These are phyloP conservation scores for Metschnikowia amazonensis DNA, from an alignment of 805 yeast species.

Conservation along the genomic window DNA sequence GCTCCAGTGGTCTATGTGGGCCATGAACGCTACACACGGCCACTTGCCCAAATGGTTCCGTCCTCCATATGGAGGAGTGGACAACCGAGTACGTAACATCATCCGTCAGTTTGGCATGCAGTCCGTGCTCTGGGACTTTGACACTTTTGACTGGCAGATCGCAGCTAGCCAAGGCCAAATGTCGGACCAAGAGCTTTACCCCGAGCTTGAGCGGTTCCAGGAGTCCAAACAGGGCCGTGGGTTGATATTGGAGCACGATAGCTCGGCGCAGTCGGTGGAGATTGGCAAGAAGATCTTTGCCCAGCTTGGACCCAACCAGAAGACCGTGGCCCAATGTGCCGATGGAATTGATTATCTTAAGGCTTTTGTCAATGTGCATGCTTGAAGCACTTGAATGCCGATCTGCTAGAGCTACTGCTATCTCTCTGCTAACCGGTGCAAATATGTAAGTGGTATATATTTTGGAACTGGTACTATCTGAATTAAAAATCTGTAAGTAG, in stretches of 20 bases:
- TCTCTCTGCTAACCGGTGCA: neutral
- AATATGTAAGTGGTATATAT: no score
- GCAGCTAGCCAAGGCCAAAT: conserved; percentile 38
- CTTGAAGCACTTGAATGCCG: neutral
- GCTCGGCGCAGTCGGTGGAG: conserved; percentile 59
- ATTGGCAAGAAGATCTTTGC: conserved; percentile 56
- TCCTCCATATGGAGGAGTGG: conserved; percentile 96
- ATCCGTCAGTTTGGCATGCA: conserved; percentile 82
- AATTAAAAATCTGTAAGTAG: no score
- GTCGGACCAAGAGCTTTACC: conserved; percentile 49
- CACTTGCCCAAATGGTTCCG: conserved; percentile 90
- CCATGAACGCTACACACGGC: conserved; percentile 89
- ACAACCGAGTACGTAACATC: conserved; percentile 77
- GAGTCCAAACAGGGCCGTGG: conserved; percentile 41
- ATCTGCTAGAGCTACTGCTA: neutral
- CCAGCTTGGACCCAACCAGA: conserved; percentile 48
- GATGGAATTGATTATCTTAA: conserved; percentile 62
- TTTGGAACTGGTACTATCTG: no score
- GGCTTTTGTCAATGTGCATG: conserved; percentile 18
- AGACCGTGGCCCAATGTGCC: conserved; percentile 77
- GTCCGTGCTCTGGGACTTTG: conserved; percentile 87
- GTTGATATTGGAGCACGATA: conserved; percentile 84
- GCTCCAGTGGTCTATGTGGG: conserved; percentile 94
- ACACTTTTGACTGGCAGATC: conserved; percentile 85
- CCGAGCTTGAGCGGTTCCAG: conserved; percentile 56